A percentile compares a stretch with the other conserved stretches of the same genome.
phyloP scores from a whole-genome alignment of 1,284 basidiomycete genomes.

The Porphyrellus sp. region DNA sequence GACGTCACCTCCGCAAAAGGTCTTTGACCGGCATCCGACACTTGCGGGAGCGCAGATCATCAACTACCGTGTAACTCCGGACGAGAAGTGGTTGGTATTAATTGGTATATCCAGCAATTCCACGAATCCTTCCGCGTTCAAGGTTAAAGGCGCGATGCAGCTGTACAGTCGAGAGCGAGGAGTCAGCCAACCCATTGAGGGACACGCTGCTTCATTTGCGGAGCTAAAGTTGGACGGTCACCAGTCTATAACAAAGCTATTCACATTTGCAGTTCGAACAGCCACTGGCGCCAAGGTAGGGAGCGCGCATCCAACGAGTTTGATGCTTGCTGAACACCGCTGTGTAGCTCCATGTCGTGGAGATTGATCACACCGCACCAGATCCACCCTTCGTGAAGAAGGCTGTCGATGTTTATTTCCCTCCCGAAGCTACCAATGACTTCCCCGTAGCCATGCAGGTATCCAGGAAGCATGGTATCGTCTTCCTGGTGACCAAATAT shows the following conservation, averaged over 20 bases:
- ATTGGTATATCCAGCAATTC: constrained; percentile 96
- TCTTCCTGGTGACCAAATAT: constrained; percentile 98
- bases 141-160: constrained; percentile 97
- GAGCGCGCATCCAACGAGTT: constrained; percentile 11
- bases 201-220: constrained; percentile 96
- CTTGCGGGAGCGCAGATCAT: constrained; percentile 96
- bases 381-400: constrained; percentile 98
- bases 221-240: constrained; percentile 89
- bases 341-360: constrained; percentile 90
- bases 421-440: constrained; percentile 95
- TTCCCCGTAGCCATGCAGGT: constrained; percentile 99
- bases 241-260: constrained; percentile 83
- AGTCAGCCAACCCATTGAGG: constrained; percentile 99
- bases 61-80: constrained; percentile 91
- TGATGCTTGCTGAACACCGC: constrained; percentile 15
- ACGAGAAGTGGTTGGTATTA: constrained; percentile 97
- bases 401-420: constrained; percentile 99
- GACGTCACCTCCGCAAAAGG: constrained; percentile 78
- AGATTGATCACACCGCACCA: constrained; percentile 95
- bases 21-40: constrained; percentile 97
- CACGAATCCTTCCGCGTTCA: constrained; percentile 90
- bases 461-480: constrained; percentile 94
- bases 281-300: constrained; percentile 94
- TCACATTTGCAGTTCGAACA: constrained; percentile 94
- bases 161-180: constrained; percentile 88